Evolutionary conservation across 2,329 filamentous ascomycete genomes (phyloP), one percentile per base, ranked within the genome.

Genomic region (Talaromyces albobiverticillius): DNA sequence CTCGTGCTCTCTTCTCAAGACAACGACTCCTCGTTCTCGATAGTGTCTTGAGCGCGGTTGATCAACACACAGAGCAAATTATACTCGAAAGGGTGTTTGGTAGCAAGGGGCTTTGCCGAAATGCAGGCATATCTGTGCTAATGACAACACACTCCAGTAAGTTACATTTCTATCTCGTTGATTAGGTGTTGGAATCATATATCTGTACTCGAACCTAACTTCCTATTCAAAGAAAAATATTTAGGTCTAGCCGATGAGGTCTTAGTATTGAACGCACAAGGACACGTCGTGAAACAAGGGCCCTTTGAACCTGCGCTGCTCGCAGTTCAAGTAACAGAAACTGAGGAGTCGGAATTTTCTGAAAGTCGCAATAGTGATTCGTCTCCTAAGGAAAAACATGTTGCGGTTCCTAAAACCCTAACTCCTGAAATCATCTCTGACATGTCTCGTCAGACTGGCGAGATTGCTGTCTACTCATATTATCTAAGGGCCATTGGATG

Each of bases 1-100:
- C 79, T 23, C 68, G 79, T 50, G 79, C 78, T 18, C 66, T 80
- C 7, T 82, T 81, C 60, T 71, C 78, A 11, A 71, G 26, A 34
- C n/a, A 41, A 16, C 14, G 25, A 11, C 34, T 54, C 9, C 23
- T 57, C n/a, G 31, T 57, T 5, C 51, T 57, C 6, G 55, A 57
- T 36, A 32, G 43, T 46, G 31, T 43, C 2, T 22, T 57, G 6
- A 57, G 46, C 34, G 55, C 51, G 13, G 34, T 57, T n/a, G 55
- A 57, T 41, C 22, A 8, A 8, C 26, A 47, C 2, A 57, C 51
- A 13, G 51, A 18, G 7, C 16, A 48, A 11, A 43, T 23, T 2
- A 54, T 57, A 29, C 29, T 50, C 10, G 38, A 54, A 6, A n/a
- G 55, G n/a, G 32, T 57, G 3, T 46, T 57, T 26, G 55, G 55